These are phyloP conservation scores for Rhodotorula sp. DNA, from an alignment of 1,284 basidiomycete species.

Conservation along the genomic window DNA sequence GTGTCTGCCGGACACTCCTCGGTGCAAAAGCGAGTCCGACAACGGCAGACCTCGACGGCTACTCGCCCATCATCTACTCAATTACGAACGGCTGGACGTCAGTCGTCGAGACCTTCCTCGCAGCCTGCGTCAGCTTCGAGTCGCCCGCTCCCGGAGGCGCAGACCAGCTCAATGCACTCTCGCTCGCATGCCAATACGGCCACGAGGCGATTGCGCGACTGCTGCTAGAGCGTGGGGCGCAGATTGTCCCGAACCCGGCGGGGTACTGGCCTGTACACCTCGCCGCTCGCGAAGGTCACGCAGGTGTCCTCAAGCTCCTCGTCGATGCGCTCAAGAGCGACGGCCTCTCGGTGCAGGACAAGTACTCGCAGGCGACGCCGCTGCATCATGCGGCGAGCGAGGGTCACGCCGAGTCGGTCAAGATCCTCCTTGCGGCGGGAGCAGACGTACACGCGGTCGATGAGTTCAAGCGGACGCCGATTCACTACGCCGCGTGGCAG, in stretches of 20 bases:
- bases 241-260: slow-evolving; percentile 80
- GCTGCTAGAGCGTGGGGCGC: slow-evolving; percentile 73
- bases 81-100: slow-evolving; percentile 80
- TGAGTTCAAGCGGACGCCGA: slow-evolving; percentile 79
- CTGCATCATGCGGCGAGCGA: slow-evolving; percentile 92
- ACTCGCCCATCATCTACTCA: slow-evolving; percentile 88
- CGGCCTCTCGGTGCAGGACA: slow-evolving; percentile 63
- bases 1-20: slow-evolving; percentile 73
- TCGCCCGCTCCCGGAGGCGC: slow-evolving; percentile 55
- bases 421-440: slow-evolving; percentile 73
- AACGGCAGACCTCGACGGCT: slow-evolving; percentile 85
- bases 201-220: slow-evolving; percentile 79
- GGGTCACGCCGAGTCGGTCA: slow-evolving; percentile 74
- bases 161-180: slow-evolving; percentile 76
- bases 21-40: slow-evolving; percentile 65
- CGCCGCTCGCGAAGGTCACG: slow-evolving; percentile 94
- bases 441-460: slow-evolving; percentile 72
- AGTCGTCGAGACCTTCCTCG: slow-evolving; percentile 73
- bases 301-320: slow-evolving; percentile 76
- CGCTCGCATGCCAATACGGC: slow-evolving; percentile 85
- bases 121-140: slow-evolving; percentile 59
- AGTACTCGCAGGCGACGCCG: slow-evolving; percentile 97
- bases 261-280: slow-evolving; percentile 96
- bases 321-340: slow-evolving; percentile 58
- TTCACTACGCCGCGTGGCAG: slow-evolving; percentile 97